Conservation (phyloP, 495 filamentous ascomycete genomes). For the Penicillium desertorum region DNA sequence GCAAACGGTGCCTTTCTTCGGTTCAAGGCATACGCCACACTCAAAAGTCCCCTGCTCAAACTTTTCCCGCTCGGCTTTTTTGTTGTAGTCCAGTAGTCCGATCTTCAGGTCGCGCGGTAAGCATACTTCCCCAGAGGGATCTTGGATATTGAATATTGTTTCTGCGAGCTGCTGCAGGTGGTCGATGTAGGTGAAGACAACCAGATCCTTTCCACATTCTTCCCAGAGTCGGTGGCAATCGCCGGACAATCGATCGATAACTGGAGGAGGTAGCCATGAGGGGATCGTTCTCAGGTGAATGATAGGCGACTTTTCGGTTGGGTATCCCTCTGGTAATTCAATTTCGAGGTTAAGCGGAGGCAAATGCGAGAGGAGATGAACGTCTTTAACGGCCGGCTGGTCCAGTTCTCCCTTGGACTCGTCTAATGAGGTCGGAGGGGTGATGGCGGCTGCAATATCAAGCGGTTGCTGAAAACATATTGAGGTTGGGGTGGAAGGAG, state of each 20-base stretch:
- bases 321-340: constrained; percentile 73
- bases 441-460: constrained; percentile 41
- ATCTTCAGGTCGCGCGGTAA: constrained; percentile 61
- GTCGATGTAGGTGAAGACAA: constrained; percentile 85
- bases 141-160: constrained; percentile 68
- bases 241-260: constrained; percentile 55
- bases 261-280: constrained; percentile 65
- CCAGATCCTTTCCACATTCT: constrained; percentile 71
- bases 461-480: constrained; percentile 64
- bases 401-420: constrained; percentile 30
- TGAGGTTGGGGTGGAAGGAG: constrained; percentile 64
- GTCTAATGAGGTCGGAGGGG: constrained; percentile 49
- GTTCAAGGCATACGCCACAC: constrained; percentile 88
- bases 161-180: constrained; percentile 79
- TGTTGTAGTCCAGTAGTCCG: constrained; percentile 75
- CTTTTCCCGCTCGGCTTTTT: constrained; percentile 63
- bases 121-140: constrained; percentile 42
- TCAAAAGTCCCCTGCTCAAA: constrained; percentile 87
- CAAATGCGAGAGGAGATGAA: constrained; percentile 68
- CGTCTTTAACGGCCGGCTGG: constrained; percentile 38
- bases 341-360: constrained; percentile 72
- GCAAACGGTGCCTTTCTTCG: constrained; percentile 83
- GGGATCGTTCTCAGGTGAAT: constrained; percentile 65
- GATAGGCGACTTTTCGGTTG: constrained; percentile 61
- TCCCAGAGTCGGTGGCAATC: constrained; percentile 74